Evolutionary conservation across 306 rosid species (phyloP), one percentile per base, ranked within the genome.

Genomic region (Quercus gilva): DNA sequence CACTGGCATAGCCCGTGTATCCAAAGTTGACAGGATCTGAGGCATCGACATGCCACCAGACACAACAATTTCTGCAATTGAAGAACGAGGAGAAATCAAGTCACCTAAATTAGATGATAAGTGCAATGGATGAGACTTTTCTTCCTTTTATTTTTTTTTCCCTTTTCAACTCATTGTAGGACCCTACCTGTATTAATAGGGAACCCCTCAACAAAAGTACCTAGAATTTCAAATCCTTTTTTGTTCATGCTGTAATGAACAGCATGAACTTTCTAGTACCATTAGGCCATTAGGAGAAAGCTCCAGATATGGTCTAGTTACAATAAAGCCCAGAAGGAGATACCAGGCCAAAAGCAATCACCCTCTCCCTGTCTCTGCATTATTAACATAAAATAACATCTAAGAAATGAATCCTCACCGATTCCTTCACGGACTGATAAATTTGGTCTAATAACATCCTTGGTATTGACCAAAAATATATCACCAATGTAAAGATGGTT

Each of bases 31-130:
- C 76, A 91, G 86, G 65, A 88, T 82, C 81, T 91, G 98, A 5
- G 98, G 98, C 98, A 93, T 93, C 45, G 98, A 93, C 98, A 93
- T 93, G 86, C 98, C 98, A 73, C 97, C 97, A 25, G 98, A 93
- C 51, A 93, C 97, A 2, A 93, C 98, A 82, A 93, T 93, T 83
- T 93, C 98, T 93, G 97, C 88, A 83, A 82, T 75, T 37, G 55
- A 69, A 43, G 43, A 83, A 80, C 18, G 58, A 74, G 33, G 26
- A 65, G 74, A 76, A 73, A 12, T 73, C n/a, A 29, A 33, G 69
- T 74, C 18, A 82, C 5, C 71, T 3, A 52, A 33, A 61, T 5
- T 12, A 23, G 60, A 51, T 63, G 60, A 4, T 55, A 76, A 61
- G 26, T 15, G 28, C 33, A 73, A 76, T 4, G 23, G 18, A 68